A percentile compares a stretch with the other conserved stretches of the same genome.
phyloP scores from a whole-genome alignment of 2,329 filamentous ascomycete genomes.

The Alternaria novae-zelandiae region DNA sequence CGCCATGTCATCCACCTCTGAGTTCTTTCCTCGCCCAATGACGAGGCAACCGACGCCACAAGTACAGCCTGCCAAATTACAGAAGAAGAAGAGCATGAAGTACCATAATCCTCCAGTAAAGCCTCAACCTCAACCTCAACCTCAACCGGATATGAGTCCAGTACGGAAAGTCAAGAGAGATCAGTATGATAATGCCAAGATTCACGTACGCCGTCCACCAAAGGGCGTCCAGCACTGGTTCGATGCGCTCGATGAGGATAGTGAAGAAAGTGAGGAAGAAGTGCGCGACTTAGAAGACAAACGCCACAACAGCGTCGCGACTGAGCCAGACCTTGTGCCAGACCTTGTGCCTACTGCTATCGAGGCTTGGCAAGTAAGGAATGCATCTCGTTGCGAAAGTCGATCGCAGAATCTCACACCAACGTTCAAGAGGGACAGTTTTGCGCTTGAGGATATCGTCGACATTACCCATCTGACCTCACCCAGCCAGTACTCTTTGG shows the following conservation, averaged over 20 bases:
- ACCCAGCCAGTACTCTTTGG: slow-evolving; percentile 37
- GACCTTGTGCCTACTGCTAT: slow-evolving; percentile 27
- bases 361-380: slow-evolving; percentile 16
- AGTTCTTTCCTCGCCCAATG: slow-evolving; percentile 45
- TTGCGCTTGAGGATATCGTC: slow-evolving; percentile 30
- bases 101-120: slow-evolving; percentile 22
- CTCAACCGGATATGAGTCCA: slow-evolving; percentile 24
- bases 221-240: slow-evolving; percentile 60
- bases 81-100: slow-evolving; percentile 31
- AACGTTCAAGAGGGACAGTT: slow-evolving; percentile 25
- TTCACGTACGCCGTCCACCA: slow-evolving; percentile 55
- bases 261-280: slow-evolving; percentile 39
- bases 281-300: neutral
- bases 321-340: slow-evolving; percentile 7
- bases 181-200: slow-evolving; percentile 55
- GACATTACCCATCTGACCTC: slow-evolving; percentile 33
- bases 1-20: slow-evolving; percentile 47
- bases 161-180: slow-evolving; percentile 43
- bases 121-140: slow-evolving; percentile 3
- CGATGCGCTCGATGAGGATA: slow-evolving; percentile 53
- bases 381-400: slow-evolving; percentile 10
- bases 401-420: slow-evolving; percentile 21
- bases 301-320: neutral
- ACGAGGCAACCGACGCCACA: slow-evolving; percentile 39
- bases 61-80: slow-evolving; percentile 19